Evolutionary conservation across 192 early-diverging fungal species (phyloP).

Genomic region (Lunasporangiospora selenospora): DNA sequence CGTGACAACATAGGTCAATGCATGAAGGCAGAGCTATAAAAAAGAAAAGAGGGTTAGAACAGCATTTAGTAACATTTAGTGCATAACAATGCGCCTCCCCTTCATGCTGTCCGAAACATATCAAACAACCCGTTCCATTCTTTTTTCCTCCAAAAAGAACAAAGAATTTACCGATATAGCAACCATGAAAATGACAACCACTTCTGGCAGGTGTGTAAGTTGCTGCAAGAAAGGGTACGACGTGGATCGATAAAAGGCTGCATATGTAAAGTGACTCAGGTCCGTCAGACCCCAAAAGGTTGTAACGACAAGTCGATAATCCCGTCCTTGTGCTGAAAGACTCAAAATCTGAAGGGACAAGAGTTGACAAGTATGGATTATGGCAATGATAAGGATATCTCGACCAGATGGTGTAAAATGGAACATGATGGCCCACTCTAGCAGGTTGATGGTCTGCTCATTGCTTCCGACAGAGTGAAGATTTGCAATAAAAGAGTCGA

Average conservation of each 20-base stretch:
- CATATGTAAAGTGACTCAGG: slow-evolving; percentile 48
- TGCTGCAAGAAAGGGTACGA: slow-evolving; percentile 51
- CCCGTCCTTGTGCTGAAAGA: slow-evolving; percentile 43
- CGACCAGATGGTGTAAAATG: slow-evolving; percentile 43
- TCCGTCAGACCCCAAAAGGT: slow-evolving; percentile 52
- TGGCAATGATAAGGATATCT: slow-evolving; percentile 53
- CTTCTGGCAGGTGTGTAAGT: slow-evolving; percentile 51
- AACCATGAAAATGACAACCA: slow-evolving; percentile 52
- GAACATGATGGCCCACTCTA: slow-evolving; percentile 54
- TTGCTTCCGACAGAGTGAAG: slow-evolving; percentile 16
- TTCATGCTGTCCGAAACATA: no score
- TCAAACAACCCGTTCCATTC: not conserved
- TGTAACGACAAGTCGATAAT: slow-evolving; percentile 49
- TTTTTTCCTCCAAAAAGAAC: no score
- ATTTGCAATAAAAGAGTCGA: slow-evolving; percentile 44
- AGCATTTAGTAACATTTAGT: not conserved
- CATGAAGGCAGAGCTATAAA: slow-evolving; percentile 43
- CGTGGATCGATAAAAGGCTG: slow-evolving; percentile 32
- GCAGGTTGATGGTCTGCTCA: slow-evolving; percentile 51
- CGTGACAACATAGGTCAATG: slow-evolving; percentile 46
- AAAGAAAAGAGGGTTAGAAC: not conserved
- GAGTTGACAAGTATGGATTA: slow-evolving; percentile 49
- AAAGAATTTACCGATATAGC: slow-evolving; percentile 47
- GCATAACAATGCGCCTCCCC: no score
- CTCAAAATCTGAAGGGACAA: slow-evolving; percentile 50